Percentiles rank a stretch among this genome's conserved stretches.
Conservation (phyloP, 331 rosid species). For the Acacia pycnantha region DNA sequence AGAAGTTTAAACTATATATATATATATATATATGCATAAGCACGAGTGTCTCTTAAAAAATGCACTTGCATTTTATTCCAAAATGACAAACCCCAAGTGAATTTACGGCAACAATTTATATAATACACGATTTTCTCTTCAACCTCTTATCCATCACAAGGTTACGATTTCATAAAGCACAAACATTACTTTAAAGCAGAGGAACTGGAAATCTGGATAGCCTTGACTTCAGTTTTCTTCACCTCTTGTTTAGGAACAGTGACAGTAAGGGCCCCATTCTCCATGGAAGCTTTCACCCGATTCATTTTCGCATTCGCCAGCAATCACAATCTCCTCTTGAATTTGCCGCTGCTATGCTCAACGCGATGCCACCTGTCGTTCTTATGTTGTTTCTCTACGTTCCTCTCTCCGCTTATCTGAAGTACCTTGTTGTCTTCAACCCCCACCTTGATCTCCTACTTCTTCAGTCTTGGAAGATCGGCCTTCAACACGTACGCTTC, state of each 20-base stretch:
- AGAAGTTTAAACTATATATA: too few relatives aligned
- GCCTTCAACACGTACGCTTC: conserved; percentile 36
- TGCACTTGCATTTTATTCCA: too few relatives aligned
- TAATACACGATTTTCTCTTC: too few relatives aligned
- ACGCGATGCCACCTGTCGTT: not conserved
- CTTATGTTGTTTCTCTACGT: not conserved
- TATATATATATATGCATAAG: too few relatives aligned
- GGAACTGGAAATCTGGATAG: not conserved
- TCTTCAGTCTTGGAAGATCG: conserved; percentile 19
- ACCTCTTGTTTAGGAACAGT: not conserved
- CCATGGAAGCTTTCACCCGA: conserved; percentile 22
- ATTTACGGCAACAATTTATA: too few relatives aligned
- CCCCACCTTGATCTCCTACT: not conserved
- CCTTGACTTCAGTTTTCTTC: not conserved
- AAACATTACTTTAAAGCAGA: too few relatives aligned
- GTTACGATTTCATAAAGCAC: too few relatives aligned
- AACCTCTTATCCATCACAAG: too few relatives aligned
- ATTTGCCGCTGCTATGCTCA: not conserved
- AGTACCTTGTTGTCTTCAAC: not conserved
- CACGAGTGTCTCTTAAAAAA: too few relatives aligned
- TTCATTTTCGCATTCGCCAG: conserved; percentile 23
- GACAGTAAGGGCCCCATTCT: not conserved
- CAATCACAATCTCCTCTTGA: conserved; percentile 34
- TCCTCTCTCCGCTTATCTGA: not conserved
- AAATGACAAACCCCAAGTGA: too few relatives aligned